Percentiles rank a stretch among this genome's conserved stretches.
phyloP scores from a whole-genome alignment of 306 rosid species.

The Clitoria ternatea region DNA sequence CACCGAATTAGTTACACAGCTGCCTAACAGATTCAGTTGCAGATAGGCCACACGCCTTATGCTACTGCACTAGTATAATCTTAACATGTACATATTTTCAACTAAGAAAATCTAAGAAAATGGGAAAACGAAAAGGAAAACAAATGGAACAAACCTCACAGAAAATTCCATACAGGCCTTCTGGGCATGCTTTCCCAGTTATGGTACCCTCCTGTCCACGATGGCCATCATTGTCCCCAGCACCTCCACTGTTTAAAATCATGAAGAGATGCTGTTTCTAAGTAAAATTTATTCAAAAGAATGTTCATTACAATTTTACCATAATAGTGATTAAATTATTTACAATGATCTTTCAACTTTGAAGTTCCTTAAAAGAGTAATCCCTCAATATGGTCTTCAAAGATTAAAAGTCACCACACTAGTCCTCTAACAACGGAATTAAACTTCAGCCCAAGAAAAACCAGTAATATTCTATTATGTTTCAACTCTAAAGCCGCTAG shows the following conservation, averaged over 20 bases:
- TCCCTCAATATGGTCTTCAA: background rate
- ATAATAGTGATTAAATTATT: background rate
- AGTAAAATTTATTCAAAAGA: constrained; percentile 8
- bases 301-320: background rate
- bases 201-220: constrained; percentile 74
- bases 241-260: constrained; percentile 77
- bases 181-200: constrained; percentile 88
- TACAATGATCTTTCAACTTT: background rate
- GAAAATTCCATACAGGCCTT: constrained; percentile 89
- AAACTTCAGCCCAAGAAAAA: constrained; percentile 11
- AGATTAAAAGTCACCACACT: background rate
- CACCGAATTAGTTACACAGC: too few species aligned
- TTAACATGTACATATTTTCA: constrained; percentile 10
- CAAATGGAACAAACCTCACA: constrained; percentile 59
- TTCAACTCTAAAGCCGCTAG: background rate
- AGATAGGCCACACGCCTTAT: too few species aligned
- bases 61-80: too few species aligned
- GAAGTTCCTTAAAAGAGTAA: constrained; percentile 6
- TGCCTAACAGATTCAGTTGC: too few species aligned
- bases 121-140: background rate
- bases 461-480: background rate
- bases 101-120: background rate
- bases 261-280: constrained; percentile 27
- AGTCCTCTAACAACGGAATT: constrained; percentile 3
- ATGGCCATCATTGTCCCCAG: constrained; percentile 67